These are phyloP conservation scores for Solanum dulcamara DNA, from an alignment of 257 asterid species.

Conservation along the genomic window DNA sequence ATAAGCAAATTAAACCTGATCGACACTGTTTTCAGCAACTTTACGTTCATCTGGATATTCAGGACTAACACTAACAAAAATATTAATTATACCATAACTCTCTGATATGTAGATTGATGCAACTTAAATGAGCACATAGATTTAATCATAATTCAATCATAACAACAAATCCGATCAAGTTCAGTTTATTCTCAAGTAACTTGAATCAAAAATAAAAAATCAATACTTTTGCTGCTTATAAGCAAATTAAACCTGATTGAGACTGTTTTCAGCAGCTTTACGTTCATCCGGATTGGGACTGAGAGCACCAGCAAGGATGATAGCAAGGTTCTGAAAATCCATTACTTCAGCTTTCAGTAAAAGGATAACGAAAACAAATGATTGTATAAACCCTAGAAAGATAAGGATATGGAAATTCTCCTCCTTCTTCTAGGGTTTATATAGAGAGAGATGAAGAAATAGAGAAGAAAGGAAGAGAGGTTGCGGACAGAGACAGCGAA, in stretches of 20 bases:
- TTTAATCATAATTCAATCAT: neutral
- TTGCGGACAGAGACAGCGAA: neutral
- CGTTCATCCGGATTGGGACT: constrained; percentile 82
- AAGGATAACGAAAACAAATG: neutral
- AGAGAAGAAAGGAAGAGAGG: neutral
- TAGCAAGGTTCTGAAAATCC: constrained; percentile 80
- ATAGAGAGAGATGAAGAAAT: too few relatives aligned
- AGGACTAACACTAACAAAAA: neutral
- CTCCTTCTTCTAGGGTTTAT: neutral
- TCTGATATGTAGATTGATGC: neutral
- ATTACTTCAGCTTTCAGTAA: neutral
- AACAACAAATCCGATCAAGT: neutral
- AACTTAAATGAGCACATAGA: too few relatives aligned
- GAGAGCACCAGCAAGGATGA: constrained; percentile 67
- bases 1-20: constrained; percentile 37
- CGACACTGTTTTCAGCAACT: constrained; percentile 73
- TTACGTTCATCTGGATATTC: constrained; percentile 39
- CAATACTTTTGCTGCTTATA: neutral
- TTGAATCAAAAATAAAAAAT: neutral
- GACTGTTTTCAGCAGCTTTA: constrained; percentile 81
- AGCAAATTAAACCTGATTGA: constrained; percentile 52
- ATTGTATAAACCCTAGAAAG: neutral
- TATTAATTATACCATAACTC: neutral
- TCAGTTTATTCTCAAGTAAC: neutral
- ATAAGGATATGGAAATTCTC: neutral